Conservation (phyloP, 805 yeast genomes). For the Dipodascus geniculatus region DNA sequence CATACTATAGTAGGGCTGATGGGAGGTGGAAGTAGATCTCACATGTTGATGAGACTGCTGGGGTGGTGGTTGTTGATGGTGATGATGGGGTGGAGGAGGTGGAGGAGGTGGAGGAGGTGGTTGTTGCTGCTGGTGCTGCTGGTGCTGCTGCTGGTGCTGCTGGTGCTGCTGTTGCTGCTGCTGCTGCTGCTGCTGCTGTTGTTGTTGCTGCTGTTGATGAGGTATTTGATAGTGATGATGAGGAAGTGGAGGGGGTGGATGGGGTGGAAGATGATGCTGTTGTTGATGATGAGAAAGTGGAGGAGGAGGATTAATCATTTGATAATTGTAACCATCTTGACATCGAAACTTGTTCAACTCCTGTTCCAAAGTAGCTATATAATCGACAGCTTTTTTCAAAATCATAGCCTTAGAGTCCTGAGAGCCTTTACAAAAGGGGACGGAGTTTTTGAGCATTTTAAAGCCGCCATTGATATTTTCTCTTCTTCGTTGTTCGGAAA, state of each 20-base stretch:
- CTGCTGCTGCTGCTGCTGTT: background rate
- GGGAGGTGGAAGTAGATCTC: background rate
- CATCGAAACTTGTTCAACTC: constrained; percentile 9
- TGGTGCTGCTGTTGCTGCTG: background rate
- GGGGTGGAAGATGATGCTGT: background rate
- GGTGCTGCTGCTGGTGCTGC: background rate
- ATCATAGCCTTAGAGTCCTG: constrained; percentile 37
- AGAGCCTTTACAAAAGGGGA: constrained; percentile 31
- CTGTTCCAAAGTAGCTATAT: constrained; percentile 29
- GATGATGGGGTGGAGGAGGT: background rate
- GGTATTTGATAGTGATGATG: constrained; percentile 2
- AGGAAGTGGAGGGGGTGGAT: background rate
- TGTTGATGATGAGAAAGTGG: background rate
- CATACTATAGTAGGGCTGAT: background rate
- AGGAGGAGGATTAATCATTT: background rate
- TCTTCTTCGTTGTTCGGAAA: constrained; percentile 36
- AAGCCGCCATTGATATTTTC: constrained; percentile 38
- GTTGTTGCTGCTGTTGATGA: constrained; percentile 3
- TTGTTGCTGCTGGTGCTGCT: too few relatives aligned
- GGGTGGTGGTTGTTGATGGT: too few relatives aligned
- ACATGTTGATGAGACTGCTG: background rate
- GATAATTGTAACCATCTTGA: background rate
- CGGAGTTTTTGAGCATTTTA: constrained; percentile 27
- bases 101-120: constrained; percentile 1
- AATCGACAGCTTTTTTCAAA: constrained; percentile 32